Base-by-base conservation (phyloP, 2,329 filamentous ascomycete genomes). In the Knufia fluminis region DNA sequence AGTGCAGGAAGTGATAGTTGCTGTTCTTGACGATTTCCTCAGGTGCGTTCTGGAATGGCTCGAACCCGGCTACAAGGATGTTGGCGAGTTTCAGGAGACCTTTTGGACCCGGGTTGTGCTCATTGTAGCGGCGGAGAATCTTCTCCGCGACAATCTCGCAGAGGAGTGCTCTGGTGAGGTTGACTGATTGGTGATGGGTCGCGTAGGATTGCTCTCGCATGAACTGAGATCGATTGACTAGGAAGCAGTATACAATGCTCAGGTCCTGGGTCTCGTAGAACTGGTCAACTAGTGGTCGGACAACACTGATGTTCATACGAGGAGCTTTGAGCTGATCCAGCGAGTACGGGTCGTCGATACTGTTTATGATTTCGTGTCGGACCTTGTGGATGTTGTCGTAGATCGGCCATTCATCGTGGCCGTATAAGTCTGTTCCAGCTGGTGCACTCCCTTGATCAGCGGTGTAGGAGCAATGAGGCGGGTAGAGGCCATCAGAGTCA, bases 11-110 rank as follows among this genome's bases (percentile, higher is more conserved):
- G 26, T 68, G 67, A 16, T 75, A 71, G 24, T 77, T 79, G 24
- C 77, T 79, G 56, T 84, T 74, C 14, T 73, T 70, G 31, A 78
- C 73, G 35, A 90, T 75, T 49, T 84, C 76, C 1, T 74, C 68
- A 0, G 87, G 87, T 0, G 86, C 86, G 57, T 86, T 86, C 66
- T 92, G 86, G 59, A 92, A 92, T 1, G 87, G 86, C 59, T 89
- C 83, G 59, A 94, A 92, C 12, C 85, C 85, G 14, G 86, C 85
- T 12, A 94, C 84, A 17, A 92, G 76, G 26, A 92, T 83, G 58
- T 90, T 85, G 4, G 86, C 80, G 4, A 92, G 73, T 19, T 87
- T 71, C 3, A 92, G 71, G 10, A 92, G 73, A 1, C 86, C 85
- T 22, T 81, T 74, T 0, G 80, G 72, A 3, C 84, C 85, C 12